phyloP scores from a whole-genome alignment of 2,329 filamentous ascomycete species.

The Nannizzia gypsea region DNA sequence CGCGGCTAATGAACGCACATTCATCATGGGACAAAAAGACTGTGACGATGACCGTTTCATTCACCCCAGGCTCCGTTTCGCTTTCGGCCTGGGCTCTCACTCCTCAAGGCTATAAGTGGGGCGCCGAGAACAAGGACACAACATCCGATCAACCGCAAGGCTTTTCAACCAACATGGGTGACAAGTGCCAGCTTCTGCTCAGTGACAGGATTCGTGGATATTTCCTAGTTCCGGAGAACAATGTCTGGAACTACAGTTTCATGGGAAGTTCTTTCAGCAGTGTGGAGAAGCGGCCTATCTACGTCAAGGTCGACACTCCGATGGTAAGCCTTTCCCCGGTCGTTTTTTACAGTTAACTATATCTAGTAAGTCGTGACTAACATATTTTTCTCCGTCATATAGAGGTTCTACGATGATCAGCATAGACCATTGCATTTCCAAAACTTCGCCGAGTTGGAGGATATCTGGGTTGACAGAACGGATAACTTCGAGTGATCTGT shows the following conservation, averaged over 20 bases:
- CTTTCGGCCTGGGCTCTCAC: constrained; percentile 88
- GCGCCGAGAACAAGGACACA: constrained; percentile 85
- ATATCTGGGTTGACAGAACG: constrained; percentile 84
- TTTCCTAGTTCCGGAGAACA: constrained; percentile 86
- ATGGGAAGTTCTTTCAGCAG: constrained; percentile 81
- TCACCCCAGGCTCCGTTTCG: constrained; percentile 92
- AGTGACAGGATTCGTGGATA: constrained; percentile 90
- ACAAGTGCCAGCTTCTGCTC: constrained; percentile 87
- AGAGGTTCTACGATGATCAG: constrained; percentile 77
- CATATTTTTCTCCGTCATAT: constrained; percentile 3
- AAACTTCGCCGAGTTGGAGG: constrained; percentile 93
- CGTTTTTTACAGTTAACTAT: not conserved
- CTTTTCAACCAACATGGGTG: constrained; percentile 82
- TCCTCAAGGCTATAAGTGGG: constrained; percentile 90
- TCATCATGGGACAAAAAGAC: constrained; percentile 76
- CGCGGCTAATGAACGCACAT: constrained; percentile 77
- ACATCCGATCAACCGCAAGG: constrained; percentile 88
- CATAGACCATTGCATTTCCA: constrained; percentile 93
- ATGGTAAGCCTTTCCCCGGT: constrained; percentile 24
- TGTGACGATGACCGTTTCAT: constrained; percentile 87
- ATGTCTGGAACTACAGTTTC: constrained; percentile 96
- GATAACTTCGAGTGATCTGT: constrained; percentile 74
- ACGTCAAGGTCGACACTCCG: constrained; percentile 89
- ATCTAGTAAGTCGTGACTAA: constrained; percentile 5
- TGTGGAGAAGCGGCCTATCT: constrained; percentile 80